Evolutionary conservation across 2,329 filamentous ascomycete genomes (phyloP), one percentile per base, ranked within the genome.

Genomic region (Purpureocillium takamizusanense): DNA sequence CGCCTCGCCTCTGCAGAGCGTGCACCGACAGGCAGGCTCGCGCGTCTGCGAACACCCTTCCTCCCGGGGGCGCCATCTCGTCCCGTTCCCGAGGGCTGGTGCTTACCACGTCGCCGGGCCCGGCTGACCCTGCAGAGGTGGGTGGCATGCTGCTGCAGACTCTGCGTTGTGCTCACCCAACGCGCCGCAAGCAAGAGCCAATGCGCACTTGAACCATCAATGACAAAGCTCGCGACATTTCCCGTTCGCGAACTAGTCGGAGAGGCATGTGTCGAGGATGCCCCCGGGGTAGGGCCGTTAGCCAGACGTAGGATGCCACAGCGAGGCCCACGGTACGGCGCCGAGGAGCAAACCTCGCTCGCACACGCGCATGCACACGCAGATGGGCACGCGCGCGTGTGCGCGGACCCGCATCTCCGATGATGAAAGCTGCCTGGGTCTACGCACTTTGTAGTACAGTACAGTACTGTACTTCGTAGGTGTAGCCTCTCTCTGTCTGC

Each of bases 21-120:
- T 16, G 23, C 16, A 33, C 17, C 14, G 32, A 32, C 25, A 31
- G 18, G 14, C 23, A 16, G 38, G 33, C 28, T 35, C 38, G 21
- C 21, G 21, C 21, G 18, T 18, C 38, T 42, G 43, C 45, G 37
- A 43, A 42, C 36, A 39, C 43, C 45, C 35, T 42, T 39, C 12
- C 35, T 29, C 32, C 38, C 44, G 38, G 35, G n/a, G n/a, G 10
- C 32, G 38, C 33, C 37, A 39, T 35, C 39, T 40, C 27, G 15
- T 31, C 21, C 32, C 15, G 21, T 25, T 16, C 33, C 31, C 30
- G 36, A 37, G 33, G 17, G 28, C 31, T 31, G 33, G 21, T 36
- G 16, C 37, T 36, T 40, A 39, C 36, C 36, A 36, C 25, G 29
- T 16, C 35, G 17, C 8, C 17, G 35, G 38, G 31, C 31, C 35